Conservation (phyloP, 208 protist genomes). For the Leishmania braziliensis region DNA sequence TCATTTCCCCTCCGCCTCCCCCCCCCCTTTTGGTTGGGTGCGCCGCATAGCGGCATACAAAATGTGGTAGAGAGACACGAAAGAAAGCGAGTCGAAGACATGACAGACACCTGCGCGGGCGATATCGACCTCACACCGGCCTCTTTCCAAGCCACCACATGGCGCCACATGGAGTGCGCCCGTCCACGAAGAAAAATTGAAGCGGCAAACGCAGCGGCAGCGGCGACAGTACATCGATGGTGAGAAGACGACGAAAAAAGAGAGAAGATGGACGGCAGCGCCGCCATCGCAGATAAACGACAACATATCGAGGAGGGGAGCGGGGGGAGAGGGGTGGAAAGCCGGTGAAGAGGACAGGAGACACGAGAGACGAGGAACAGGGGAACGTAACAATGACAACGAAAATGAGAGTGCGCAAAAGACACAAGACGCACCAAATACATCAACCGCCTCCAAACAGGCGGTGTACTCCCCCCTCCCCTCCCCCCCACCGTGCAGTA, state of each 20-base stretch:
- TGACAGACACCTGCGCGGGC: not conserved
- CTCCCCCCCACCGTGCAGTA: no score
- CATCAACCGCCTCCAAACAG: no score
- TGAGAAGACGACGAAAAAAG: constrained; percentile 1
- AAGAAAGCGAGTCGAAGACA: no score
- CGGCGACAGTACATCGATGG: not conserved
- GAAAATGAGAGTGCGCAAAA: not conserved
- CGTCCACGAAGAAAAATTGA: constrained; percentile 8
- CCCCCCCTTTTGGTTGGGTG: no score
- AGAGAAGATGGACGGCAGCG: constrained; percentile 2
- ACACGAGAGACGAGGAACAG: not conserved
- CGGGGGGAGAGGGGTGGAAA: not conserved
- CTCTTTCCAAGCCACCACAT: not conserved
- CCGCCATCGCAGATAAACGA: not conserved
- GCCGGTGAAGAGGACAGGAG: not conserved
- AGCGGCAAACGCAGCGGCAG: not conserved
- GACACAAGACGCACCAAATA: not conserved
- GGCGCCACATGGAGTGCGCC: not conserved
- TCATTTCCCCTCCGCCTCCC: no score
- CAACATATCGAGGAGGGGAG: not conserved
- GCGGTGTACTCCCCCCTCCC: no score
- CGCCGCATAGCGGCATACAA: no score
- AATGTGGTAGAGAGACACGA: no score
- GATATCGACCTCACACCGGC: not conserved
- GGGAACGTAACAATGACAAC: not conserved